Evolutionary conservation across 2,329 filamentous ascomycete species (phyloP).

Genomic region (Whalleya microplaca): DNA sequence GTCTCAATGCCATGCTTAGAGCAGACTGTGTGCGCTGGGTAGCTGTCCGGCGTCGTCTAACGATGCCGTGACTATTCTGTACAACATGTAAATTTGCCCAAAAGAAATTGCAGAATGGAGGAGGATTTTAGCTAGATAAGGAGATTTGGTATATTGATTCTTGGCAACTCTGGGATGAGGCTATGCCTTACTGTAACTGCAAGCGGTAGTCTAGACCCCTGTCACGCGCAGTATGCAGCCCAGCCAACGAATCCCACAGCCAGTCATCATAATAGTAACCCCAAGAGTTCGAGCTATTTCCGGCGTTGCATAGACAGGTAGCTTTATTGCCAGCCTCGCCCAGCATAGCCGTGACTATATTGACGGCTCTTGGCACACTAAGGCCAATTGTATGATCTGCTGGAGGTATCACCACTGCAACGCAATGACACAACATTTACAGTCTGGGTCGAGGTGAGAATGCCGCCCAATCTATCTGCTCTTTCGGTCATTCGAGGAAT

Average conservation of each 20-base stretch:
- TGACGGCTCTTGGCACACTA: constrained; percentile 6
- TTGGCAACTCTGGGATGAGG: constrained; percentile 21
- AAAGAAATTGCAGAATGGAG: background rate
- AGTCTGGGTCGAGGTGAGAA: background rate
- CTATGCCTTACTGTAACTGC: constrained; percentile 25
- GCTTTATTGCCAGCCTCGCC: constrained; percentile 7
- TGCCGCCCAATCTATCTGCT: background rate
- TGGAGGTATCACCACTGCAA: constrained; percentile 1
- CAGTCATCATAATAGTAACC: constrained; percentile 2
- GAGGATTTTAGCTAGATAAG: background rate
- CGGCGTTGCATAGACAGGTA: constrained; percentile 9
- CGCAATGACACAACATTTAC: background rate
- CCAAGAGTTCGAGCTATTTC: constrained; percentile 14
- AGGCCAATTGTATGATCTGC: background rate
- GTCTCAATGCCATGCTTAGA: constrained; percentile 23
- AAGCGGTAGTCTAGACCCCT: constrained; percentile 1
- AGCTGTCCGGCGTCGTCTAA: constrained; percentile 10
- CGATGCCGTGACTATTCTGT: constrained; percentile 3
- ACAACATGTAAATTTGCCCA: constrained; percentile 1
- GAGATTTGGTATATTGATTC: constrained; percentile 2
- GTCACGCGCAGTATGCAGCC: constrained; percentile 18
- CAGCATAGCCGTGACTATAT: background rate
- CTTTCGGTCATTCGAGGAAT: background rate
- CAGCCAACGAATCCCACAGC: constrained; percentile 15
- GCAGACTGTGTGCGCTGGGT: constrained; percentile 6